Conservation (phyloP, 2,329 filamentous ascomycete species). For the Fusarium goolgardi region DNA sequence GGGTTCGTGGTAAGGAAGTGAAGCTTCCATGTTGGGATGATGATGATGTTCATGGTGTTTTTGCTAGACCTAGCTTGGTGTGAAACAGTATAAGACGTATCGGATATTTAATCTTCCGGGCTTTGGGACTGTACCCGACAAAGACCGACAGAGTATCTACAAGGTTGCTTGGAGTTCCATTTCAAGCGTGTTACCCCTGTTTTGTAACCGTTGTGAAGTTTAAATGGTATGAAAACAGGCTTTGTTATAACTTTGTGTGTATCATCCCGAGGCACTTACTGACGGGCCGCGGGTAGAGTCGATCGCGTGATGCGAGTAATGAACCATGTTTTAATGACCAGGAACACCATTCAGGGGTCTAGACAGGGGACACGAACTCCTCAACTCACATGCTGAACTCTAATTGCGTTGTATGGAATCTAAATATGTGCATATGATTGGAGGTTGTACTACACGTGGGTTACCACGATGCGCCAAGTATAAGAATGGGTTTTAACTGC, state of each 20-base stretch:
- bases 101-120: constrained; percentile 5
- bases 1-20: constrained; percentile 71
- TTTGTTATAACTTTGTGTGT: background rate
- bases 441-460: background rate
- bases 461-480: background rate
- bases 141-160: background rate
- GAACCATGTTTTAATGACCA: background rate
- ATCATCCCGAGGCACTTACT: background rate
- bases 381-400: background rate
- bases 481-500: background rate
- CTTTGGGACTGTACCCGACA: background rate
- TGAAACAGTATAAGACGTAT: background rate
- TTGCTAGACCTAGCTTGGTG: background rate
- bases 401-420: background rate
- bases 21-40: constrained; percentile 31
- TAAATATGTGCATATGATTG: background rate
- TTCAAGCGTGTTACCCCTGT: background rate
- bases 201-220: background rate
- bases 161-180: background rate
- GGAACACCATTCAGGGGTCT: background rate
- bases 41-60: background rate
- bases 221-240: background rate
- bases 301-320: background rate
- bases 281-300: background rate
- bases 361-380: background rate